Percentiles rank a stretch among this genome's conserved stretches.
These are phyloP conservation scores for Hygrocybe coccinea DNA, from an alignment of 768 basidiomycete genomes.

Conservation along the genomic window DNA sequence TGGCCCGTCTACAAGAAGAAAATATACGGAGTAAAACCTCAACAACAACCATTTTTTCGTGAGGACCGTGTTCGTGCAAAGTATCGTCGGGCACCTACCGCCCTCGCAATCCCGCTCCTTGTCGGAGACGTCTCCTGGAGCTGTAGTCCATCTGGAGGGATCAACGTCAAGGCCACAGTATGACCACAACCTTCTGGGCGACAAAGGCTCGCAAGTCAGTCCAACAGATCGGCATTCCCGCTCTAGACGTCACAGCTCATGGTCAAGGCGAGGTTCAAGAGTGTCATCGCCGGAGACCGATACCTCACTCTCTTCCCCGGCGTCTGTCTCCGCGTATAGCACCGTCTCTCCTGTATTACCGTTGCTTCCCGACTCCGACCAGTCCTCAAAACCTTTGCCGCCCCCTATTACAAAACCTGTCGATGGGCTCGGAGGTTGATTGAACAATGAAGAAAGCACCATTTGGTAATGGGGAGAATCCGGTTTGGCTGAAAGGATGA, in stretches of 20 bases:
- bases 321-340: no score
- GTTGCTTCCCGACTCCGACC: slow-evolving; percentile 2
- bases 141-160: slow-evolving; percentile 25
- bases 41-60: slow-evolving; percentile 21
- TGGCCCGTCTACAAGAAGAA: slow-evolving; percentile 66
- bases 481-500: slow-evolving; percentile 51
- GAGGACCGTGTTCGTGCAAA: no score
- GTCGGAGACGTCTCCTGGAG: slow-evolving; percentile 19
- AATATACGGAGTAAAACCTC: slow-evolving; percentile 50
- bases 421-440: slow-evolving; percentile 55
- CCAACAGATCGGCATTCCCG: no score
- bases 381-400: slow-evolving; percentile 12
- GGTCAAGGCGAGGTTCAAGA: slow-evolving; percentile 9
- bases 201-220: no score
- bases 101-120: no score
- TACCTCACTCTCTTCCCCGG: not conserved
- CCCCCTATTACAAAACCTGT: slow-evolving; percentile 21
- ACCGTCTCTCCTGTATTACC: not conserved
- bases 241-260: slow-evolving; percentile 10
- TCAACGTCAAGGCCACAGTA: slow-evolving; percentile 31
- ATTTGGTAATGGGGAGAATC: slow-evolving; percentile 79
- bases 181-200: slow-evolving; percentile 31
- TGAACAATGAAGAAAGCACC: slow-evolving; percentile 74
- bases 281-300: slow-evolving; percentile 35
- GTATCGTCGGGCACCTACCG: no score